Conservation (phyloP, 257 asterid genomes). For the Dorcoceras hygrometricum region DNA sequence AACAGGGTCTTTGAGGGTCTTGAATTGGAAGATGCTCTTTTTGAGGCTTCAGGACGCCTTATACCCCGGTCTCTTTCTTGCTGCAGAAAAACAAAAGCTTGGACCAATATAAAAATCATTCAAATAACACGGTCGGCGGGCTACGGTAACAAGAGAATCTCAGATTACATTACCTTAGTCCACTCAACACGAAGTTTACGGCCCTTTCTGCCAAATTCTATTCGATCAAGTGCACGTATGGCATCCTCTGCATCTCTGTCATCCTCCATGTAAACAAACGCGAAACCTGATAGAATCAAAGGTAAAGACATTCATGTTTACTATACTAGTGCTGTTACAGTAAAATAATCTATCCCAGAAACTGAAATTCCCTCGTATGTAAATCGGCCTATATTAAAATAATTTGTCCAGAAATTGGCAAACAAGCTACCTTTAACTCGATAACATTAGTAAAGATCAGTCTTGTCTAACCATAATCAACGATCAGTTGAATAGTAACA, state of each 20-base stretch:
- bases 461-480: slow-evolving; percentile 40
- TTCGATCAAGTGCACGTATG: slow-evolving; percentile 67
- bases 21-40: slow-evolving; percentile 43
- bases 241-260: slow-evolving; percentile 92
- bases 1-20: slow-evolving; percentile 71
- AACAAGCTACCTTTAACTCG: slow-evolving; percentile 37
- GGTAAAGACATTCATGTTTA: slow-evolving; percentile 5
- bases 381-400: slow-evolving; percentile 9
- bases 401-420: slow-evolving; percentile 26
- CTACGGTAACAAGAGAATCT: neutral
- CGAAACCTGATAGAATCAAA: slow-evolving; percentile 35
- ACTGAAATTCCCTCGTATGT: slow-evolving; percentile 23
- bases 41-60: slow-evolving; percentile 51
- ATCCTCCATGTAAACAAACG: slow-evolving; percentile 82
- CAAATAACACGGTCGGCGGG: neutral
- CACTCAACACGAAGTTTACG: slow-evolving; percentile 90
- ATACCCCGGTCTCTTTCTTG: slow-evolving; percentile 52
- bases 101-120: slow-evolving; percentile 4
- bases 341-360: slow-evolving; percentile 12
- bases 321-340: neutral
- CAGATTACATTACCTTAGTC: slow-evolving; percentile 56
- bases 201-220: slow-evolving; percentile 76
- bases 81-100: slow-evolving; percentile 36
- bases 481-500: slow-evolving; percentile 50
- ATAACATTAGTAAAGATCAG: slow-evolving; percentile 36